Conservation (phyloP, 176 grass and related monocot species). For the Alloteropsis semialata region DNA sequence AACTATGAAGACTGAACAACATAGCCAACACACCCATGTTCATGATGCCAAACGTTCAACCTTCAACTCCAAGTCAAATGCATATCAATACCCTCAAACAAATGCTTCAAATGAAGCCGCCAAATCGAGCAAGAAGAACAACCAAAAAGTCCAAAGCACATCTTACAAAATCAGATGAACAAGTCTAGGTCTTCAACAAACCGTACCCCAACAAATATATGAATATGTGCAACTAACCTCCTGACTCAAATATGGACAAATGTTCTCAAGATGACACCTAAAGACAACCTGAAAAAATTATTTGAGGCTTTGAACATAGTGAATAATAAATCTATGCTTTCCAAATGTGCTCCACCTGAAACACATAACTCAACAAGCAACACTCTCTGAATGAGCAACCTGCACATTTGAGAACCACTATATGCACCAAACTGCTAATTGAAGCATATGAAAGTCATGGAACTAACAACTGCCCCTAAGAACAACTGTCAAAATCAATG, state of each 20-base stretch:
- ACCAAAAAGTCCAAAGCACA: neutral
- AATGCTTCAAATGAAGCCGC: neutral
- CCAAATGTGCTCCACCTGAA: too few species aligned
- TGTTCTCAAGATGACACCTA: neutral
- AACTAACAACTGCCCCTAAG: too few species aligned
- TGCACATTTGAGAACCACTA: too few species aligned
- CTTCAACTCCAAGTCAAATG: neutral
- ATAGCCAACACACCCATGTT: too few species aligned
- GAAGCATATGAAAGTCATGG: too few species aligned
- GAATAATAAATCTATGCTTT: too few species aligned
- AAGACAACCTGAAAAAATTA: neutral
- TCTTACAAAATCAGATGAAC: too few species aligned
- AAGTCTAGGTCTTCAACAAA: neutral
- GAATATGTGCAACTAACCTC: neutral
- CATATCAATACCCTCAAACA: neutral
- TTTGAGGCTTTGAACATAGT: too few species aligned
- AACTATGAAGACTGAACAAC: too few species aligned
- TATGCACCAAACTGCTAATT: too few species aligned
- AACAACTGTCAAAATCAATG: too few species aligned
- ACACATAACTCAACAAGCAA: neutral
- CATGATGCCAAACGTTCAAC: neutral
- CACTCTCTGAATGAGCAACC: neutral
- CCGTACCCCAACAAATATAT: neutral
- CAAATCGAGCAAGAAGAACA: neutral
- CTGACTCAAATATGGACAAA: neutral